phyloP scores from a whole-genome alignment of 202 grass and related monocot genomes.

The Schoenoplectus tabernaemontani region DNA sequence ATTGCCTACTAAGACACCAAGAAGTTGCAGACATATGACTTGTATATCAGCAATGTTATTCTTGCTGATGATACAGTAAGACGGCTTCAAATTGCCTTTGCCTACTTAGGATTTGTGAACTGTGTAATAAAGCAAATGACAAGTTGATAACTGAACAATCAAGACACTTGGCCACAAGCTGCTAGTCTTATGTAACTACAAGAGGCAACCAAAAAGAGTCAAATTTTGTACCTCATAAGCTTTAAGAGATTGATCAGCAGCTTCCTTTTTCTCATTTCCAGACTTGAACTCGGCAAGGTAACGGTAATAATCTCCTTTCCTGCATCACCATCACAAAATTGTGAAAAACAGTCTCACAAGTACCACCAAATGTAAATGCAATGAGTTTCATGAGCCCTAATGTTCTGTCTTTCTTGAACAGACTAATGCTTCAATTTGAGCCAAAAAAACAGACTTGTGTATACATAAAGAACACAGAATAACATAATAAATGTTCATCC shows the following conservation, averaged over 20 bases:
- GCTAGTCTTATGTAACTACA: not conserved
- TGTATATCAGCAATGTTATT: not conserved
- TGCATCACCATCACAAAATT: constrained; percentile 17
- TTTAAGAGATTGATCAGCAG: constrained; percentile 42
- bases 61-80: not conserved
- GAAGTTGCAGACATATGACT: not conserved
- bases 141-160: not conserved
- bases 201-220: not conserved
- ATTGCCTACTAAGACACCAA: not conserved
- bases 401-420: not conserved
- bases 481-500: no score
- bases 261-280: constrained; percentile 35
- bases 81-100: not conserved
- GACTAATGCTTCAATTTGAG: not conserved
- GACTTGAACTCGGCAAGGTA: constrained; percentile 60
- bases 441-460: not conserved
- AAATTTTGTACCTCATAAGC: constrained; percentile 43
- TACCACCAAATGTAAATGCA: not conserved
- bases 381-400: not conserved
- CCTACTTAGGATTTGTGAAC: not conserved
- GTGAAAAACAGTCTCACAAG: not conserved
- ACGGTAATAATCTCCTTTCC: constrained; percentile 72
- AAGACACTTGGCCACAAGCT: not conserved
- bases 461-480: not conserved
- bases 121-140: not conserved